Conservation (phyloP, 495 filamentous ascomycete species). For the Talaromyces proteolyticus region DNA sequence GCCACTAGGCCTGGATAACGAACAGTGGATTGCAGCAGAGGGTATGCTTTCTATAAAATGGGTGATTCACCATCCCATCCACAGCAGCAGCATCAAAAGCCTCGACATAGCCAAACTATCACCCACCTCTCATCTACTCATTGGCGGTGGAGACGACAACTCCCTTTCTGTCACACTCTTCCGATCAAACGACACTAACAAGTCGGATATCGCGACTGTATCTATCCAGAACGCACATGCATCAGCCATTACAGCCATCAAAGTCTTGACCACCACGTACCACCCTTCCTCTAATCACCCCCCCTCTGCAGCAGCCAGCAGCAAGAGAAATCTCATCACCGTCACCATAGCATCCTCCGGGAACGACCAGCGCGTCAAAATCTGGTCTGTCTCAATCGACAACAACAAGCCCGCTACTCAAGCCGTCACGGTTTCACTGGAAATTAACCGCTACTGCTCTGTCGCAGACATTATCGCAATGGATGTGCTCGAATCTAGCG, state of each 20-base stretch:
- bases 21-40: slow-evolving; percentile 19
- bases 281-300: no score
- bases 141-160: slow-evolving; percentile 85
- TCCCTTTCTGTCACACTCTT: slow-evolving; percentile 57
- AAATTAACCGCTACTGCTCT: slow-evolving; percentile 47
- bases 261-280: slow-evolving; percentile 32
- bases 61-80: slow-evolving; percentile 43
- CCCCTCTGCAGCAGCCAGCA: slow-evolving; percentile 6
- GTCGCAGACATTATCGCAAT: slow-evolving; percentile 59
- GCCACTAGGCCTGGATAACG: slow-evolving; percentile 37
- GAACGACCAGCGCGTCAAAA: slow-evolving; percentile 76
- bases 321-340: neutral
- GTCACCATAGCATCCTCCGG: slow-evolving; percentile 55
- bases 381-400: slow-evolving; percentile 55
- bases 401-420: slow-evolving; percentile 37
- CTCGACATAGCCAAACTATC: slow-evolving; percentile 29
- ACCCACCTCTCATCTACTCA: slow-evolving; percentile 39
- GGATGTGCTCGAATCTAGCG: slow-evolving; percentile 21
- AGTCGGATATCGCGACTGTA: slow-evolving; percentile 31
- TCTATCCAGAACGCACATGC: slow-evolving; percentile 72
- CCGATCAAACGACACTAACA: slow-evolving; percentile 7
- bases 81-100: slow-evolving; percentile 72
- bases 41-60: slow-evolving; percentile 15
- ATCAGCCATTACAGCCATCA: slow-evolving; percentile 67
- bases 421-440: slow-evolving; percentile 24